These are phyloP conservation scores for Paulownia fortunei DNA, from an alignment of 257 asterid genomes.

Conservation along the genomic window DNA sequence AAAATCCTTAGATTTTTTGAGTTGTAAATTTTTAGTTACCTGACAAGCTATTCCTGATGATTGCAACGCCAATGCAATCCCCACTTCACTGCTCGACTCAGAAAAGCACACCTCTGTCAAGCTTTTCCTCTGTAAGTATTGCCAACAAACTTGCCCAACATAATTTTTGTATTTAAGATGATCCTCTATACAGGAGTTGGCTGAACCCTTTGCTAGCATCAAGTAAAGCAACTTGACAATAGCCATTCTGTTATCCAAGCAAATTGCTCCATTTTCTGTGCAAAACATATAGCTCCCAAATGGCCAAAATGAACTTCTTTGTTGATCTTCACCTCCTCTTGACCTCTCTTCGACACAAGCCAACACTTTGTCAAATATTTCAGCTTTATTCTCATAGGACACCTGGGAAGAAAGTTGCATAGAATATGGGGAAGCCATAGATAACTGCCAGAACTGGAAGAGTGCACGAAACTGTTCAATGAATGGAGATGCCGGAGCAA, in stretches of 20 bases:
- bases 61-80: slow-evolving; percentile 70
- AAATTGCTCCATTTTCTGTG: slow-evolving; percentile 67
- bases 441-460: slow-evolving; percentile 52
- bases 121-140: slow-evolving; percentile 48
- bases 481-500: slow-evolving; percentile 58
- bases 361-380: slow-evolving; percentile 44
- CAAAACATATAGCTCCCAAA: slow-evolving; percentile 89
- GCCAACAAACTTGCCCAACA: slow-evolving; percentile 50
- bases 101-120: slow-evolving; percentile 42
- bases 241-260: slow-evolving; percentile 66
- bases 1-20: background rate
- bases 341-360: slow-evolving; percentile 46
- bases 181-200: slow-evolving; percentile 54
- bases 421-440: slow-evolving; percentile 45
- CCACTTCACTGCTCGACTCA: slow-evolving; percentile 74
- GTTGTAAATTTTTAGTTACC: slow-evolving; percentile 39
- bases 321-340: slow-evolving; percentile 32
- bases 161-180: slow-evolving; percentile 62
- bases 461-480: slow-evolving; percentile 43
- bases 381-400: slow-evolving; percentile 40
- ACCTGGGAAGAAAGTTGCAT: slow-evolving; percentile 36
- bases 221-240: slow-evolving; percentile 62
- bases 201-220: slow-evolving; percentile 53
- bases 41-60: slow-evolving; percentile 59
- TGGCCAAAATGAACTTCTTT: slow-evolving; percentile 57